Evolutionary conservation across 2,329 filamentous ascomycete genomes (phyloP), one percentile per base, ranked within the genome.

Genomic region (Aspergillus fumigatiaffinis): DNA sequence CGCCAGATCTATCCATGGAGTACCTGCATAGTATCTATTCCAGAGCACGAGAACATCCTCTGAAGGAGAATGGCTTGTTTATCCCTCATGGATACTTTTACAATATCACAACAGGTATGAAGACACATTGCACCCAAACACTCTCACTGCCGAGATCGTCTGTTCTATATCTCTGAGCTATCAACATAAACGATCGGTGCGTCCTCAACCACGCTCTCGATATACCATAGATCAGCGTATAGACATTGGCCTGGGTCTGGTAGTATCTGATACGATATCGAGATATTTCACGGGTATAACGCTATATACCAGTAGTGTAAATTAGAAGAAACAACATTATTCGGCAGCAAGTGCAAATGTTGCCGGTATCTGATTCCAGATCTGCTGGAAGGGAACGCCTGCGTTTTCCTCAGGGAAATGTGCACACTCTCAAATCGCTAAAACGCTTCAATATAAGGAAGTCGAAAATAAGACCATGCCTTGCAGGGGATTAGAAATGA

Each of bases 401-500:
- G 61, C 54, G 59, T 49, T 48, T 59, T 56, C 51, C 29, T 54
- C 53, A 54, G 47, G 47, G 42, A 44, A 62, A 53, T 54, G 52
- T 55, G 52, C 56, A 54, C 57, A 58, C 55, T 32, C 52, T 55
- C 55, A 56, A 55, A 60, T 56, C 64, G 66, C 68, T 69, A 59
- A 68, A 66, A 59, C 60, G 62, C 66, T 65, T 63, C 50, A 59
- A 60, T 62, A 41, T 53, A 51, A 38, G 29, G 5, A 44, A 35
- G 26, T 54, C 51, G 42, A 54, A 26, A 29, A 23, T 20, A 51
- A 26, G 38, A 32, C 46, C 28, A 50, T 41, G 17, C 46, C 12
- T 53, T 54, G 20, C 28, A 53, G 26, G 50, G 52, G 47, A 57
- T 51, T 58, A 51, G 54, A 58, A 58, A 57, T 5, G 21, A 29